Evolutionary conservation across 805 yeast genomes (phyloP), one percentile per base, ranked within the genome.

Genomic region (Metschnikowia arizonensis): DNA sequence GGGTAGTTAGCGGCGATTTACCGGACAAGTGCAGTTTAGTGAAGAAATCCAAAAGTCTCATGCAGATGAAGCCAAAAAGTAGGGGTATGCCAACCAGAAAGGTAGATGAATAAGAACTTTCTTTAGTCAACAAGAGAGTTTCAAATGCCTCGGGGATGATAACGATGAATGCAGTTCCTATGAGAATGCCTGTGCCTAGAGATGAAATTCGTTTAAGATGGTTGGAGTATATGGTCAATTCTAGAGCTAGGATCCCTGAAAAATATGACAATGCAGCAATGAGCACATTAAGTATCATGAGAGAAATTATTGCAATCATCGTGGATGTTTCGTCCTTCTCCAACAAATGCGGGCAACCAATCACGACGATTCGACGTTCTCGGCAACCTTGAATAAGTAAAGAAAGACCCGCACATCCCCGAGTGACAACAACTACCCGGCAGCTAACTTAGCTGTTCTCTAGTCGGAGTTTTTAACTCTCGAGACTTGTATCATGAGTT

Each of bases 81-180:
- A 82, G 57, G 28, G 79, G 61, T 2, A 75, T 35, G 1, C 87
- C 86, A 31, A 77, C 60, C 8, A 47, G 28, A 11, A 40, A 77
- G 59, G 42, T 33, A 3, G 45, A 34, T 3, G 54, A 47, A 2
- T 45, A 26, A 5, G 37, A 23, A 6, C 42, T 35, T 21, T 43
- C 45, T 7, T 40, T 35, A 12, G 23, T 7, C 6, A 21, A 6
- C 29, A 44, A 35, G 34, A 75, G 52, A 4, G 73, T 69, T 49
- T 73, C 78, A 15, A 78, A 66, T 3, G 87, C 88, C 58, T 83
- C 89, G 1, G 88, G 88, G 15, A 83, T 71, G 21, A 83, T 76
- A 14, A 83, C 66, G 8, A 76, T 67, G 44, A 82, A 60, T 1
- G 84, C 72, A 0, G 88, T 76, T 4, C 87, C 81, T 5, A 82